Evolutionary conservation across 768 basidiomycete genomes (phyloP).

Genomic region (Serendipita sp.): DNA sequence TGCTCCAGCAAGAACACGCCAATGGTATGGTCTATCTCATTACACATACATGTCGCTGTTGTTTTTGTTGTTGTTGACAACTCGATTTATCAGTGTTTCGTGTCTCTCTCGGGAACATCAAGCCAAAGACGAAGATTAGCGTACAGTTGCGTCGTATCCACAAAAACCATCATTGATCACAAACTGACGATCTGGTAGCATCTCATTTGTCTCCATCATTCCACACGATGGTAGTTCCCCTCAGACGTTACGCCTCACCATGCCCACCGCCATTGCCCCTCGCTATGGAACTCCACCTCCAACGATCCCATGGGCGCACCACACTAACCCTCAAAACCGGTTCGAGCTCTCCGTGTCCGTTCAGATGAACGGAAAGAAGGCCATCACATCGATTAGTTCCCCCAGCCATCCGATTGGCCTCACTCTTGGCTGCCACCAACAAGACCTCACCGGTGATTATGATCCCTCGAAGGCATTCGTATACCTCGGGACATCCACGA

Average conservation of each 20-base stretch:
- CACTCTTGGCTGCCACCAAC: not conserved
- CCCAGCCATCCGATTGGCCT: not conserved
- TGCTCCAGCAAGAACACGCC: not conserved
- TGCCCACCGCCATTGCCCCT: not conserved
- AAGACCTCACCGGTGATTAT: not conserved
- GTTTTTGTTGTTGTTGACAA: not conserved
- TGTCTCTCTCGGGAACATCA: slow-evolving; percentile 6
- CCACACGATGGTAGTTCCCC: not conserved
- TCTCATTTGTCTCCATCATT: slow-evolving; percentile 6
- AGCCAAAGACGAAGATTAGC: not conserved
- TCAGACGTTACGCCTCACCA: not conserved
- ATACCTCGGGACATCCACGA: slow-evolving; percentile 13
- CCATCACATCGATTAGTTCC: not conserved
- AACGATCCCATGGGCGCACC: no score
- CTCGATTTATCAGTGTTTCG: not conserved
- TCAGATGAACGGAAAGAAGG: not conserved
- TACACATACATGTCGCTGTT: no score
- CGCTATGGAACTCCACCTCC: not conserved
- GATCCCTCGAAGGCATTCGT: not conserved
- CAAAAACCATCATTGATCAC: not conserved
- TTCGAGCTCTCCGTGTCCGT: not conserved
- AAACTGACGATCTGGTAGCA: not conserved
- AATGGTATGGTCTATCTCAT: not conserved
- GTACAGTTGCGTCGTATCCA: not conserved
- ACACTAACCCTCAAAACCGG: no score